Evolutionary conservation across 352 stramenopile genomes (phyloP).

Genomic region (Globisporangium recalcitrans): DNA sequence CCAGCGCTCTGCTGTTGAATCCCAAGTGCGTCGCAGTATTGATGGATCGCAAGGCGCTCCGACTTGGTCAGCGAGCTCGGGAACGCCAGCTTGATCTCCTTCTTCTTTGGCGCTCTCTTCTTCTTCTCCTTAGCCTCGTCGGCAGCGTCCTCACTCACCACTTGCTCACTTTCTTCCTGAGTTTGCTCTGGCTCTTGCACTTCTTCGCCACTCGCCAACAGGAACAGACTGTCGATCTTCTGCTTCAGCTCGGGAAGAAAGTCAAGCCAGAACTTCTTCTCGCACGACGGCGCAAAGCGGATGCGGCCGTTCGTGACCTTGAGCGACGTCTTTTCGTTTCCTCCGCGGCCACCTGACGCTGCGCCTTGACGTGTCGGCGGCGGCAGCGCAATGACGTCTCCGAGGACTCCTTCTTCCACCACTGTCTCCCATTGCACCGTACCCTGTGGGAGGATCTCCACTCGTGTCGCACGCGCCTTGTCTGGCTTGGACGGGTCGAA

Average conservation of each 20-base stretch:
- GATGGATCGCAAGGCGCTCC: conserved; percentile 54
- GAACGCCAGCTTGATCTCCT: conserved; percentile 39
- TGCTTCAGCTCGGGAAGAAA: conserved; percentile 57
- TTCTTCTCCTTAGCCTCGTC: conserved; percentile 4
- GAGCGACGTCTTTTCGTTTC: conserved; percentile 29
- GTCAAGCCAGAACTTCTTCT: conserved; percentile 48
- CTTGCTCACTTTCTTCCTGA: conserved; percentile 14
- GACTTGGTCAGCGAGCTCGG: conserved; percentile 49
- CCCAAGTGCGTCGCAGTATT: conserved; percentile 61
- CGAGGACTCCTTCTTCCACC: conserved; percentile 34
- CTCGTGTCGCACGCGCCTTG: conserved; percentile 53
- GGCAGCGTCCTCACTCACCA: conserved; percentile 5
- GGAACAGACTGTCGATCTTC: conserved; percentile 49
- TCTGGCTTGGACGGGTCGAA: conserved; percentile 35
- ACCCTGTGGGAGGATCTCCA: conserved; percentile 52
- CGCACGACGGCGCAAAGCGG: conserved; percentile 25
- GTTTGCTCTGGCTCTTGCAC: conserved; percentile 11
- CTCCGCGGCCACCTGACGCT: conserved; percentile 19
- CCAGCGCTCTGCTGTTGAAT: conserved; percentile 47
- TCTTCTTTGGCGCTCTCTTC: conserved; percentile 15
- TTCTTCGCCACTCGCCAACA: conserved; percentile 10
- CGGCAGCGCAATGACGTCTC: conserved; percentile 40
- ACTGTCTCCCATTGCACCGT: conserved; percentile 61
- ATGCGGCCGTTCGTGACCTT: conserved; percentile 41
- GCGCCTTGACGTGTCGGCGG: conserved; percentile 25